These are phyloP conservation scores for Trichophyton rubrum DNA, from an alignment of 2,329 filamentous ascomycete genomes.

Conservation along the genomic window DNA sequence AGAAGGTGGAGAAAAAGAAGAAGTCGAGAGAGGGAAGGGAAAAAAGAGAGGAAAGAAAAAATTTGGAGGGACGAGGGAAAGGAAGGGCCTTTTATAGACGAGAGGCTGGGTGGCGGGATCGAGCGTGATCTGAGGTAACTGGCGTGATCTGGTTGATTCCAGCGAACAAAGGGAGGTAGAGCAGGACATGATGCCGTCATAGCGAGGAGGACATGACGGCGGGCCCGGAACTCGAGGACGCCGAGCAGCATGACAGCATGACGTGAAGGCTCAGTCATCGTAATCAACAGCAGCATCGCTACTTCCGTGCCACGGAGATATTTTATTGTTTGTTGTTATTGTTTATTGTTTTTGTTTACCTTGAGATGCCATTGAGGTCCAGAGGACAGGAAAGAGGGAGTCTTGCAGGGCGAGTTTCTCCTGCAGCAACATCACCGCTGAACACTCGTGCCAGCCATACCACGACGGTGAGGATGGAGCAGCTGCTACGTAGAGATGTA, in stretches of 20 bases:
- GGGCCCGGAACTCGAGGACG: background rate
- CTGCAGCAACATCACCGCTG: background rate
- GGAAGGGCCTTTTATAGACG: background rate
- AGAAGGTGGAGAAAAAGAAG: background rate
- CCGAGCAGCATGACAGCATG: background rate
- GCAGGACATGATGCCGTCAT: background rate
- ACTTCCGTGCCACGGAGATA: background rate
- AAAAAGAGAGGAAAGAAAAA: background rate
- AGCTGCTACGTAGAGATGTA: background rate
- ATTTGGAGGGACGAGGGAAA: background rate
- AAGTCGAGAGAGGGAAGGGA: no score
- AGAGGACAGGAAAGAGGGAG: background rate
- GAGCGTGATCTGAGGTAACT: background rate
- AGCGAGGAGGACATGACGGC: background rate
- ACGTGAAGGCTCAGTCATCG: background rate
- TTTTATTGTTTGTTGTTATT: background rate
- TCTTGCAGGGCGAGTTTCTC: background rate
- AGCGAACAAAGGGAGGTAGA: background rate
- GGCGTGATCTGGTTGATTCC: background rate
- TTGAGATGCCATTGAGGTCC: background rate
- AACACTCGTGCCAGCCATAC: background rate
- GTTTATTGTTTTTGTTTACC: background rate
- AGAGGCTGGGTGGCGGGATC: background rate
- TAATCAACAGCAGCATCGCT: background rate
- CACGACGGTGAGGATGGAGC: background rate